Evolutionary conservation across 2,329 filamentous ascomycete genomes (phyloP), one percentile per base, ranked within the genome.

Genomic region (Sporothrix humicola): DNA sequence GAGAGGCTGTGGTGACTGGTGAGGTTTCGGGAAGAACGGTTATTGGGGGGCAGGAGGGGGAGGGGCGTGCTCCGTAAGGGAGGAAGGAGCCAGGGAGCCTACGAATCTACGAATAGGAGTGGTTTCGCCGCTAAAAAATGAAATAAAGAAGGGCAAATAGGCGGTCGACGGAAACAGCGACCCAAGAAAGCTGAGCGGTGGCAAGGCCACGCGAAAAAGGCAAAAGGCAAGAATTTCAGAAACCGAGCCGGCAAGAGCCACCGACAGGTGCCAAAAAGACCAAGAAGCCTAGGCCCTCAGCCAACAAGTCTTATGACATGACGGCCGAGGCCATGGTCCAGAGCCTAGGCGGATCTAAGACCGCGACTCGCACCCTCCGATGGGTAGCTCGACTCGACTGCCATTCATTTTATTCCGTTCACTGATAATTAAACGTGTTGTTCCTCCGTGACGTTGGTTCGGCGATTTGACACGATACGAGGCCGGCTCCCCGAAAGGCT

Each of bases 151-250:
- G n/a, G 37, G 68, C 52, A 26, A 50, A 54, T 58, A 48, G 46
- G 72, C 54, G 61, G 63, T 52, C 63, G 54, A 17, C 58, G 71
- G 68, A 70, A 71, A 52, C 58, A 68, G 68, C 68, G 48, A 71
- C 52, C 37, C 46, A 72, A 23, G 42, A 61, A 42, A 63, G 37
- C 63, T 69, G 71, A 50, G 66, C 48, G 58, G 72, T 73, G 72
- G 72, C 68, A 44, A 73, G 58, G 68, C 58, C 31, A 69, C 44
- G 56, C 54, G 65, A 68, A 52, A 20, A 44, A 70, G 56, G 37
- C 42, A 68, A 72, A 20, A 46, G n/a, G 61, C 26, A 20, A 48
- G 42, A 65, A 59, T 26, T 23, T 20, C n/a, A 66, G 61, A 66
- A 23, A 48, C 42, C 10, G 20, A 66, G 9, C 70, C 61, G 70